phyloP scores from a whole-genome alignment of 1,284 basidiomycete genomes.

The Gymnopus androsaceus region DNA sequence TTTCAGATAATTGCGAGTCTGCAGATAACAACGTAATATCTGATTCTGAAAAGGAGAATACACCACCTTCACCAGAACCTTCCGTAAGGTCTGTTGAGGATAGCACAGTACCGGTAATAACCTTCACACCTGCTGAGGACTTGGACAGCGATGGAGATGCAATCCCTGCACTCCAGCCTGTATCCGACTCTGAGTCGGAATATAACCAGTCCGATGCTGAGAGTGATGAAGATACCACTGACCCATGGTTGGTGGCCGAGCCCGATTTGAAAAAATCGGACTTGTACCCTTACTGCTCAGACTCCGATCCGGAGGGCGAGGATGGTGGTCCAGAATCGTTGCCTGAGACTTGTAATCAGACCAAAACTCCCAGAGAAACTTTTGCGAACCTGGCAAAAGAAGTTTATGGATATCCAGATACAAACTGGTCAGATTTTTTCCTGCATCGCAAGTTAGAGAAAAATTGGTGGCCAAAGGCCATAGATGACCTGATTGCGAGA shows the following conservation, averaged over 20 bases:
- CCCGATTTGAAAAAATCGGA: neutral
- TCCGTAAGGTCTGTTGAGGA: no score
- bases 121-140: no score
- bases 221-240: neutral
- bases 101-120: no score
- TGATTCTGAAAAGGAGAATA: no score
- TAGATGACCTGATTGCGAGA: neutral
- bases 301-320: neutral
- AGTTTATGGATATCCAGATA: constrained; percentile 1
- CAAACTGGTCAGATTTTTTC: constrained; percentile 5
- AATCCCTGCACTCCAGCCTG: neutral
- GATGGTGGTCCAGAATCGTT: neutral
- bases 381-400: constrained; percentile 8
- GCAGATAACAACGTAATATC: neutral
- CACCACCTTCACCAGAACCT: no score
- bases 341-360: neutral
- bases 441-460: neutral
- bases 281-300: neutral
- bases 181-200: constrained; percentile 1
- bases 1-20: neutral
- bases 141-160: neutral
- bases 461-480: neutral
- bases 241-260: neutral
- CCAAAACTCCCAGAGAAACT: neutral
- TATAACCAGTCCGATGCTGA: neutral